Conservation (phyloP, 805 yeast species). For the Candida corydali region DNA sequence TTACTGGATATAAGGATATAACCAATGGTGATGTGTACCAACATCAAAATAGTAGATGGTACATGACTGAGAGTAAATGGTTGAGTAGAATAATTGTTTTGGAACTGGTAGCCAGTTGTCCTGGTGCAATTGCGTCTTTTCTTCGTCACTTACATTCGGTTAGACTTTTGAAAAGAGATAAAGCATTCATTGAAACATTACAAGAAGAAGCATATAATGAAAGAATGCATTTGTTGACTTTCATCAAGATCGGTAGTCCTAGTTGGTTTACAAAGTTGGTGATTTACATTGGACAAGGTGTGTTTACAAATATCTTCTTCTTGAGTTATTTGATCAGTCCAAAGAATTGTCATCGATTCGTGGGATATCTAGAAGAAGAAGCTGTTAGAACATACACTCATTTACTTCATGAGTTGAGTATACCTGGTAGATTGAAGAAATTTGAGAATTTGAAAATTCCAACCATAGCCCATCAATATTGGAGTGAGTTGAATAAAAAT, state of each 20-base stretch:
- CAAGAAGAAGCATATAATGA: slow-evolving; percentile 75
- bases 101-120: slow-evolving; percentile 75
- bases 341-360: slow-evolving; percentile 66
- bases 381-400: slow-evolving; percentile 70
- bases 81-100: slow-evolving; percentile 56
- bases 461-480: slow-evolving; percentile 57
- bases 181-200: slow-evolving; percentile 71
- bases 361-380: slow-evolving; percentile 74
- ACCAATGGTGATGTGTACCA: slow-evolving; percentile 26
- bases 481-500: slow-evolving; percentile 49
- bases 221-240: slow-evolving; percentile 70
- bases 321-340: slow-evolving; percentile 55
- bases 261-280: slow-evolving; percentile 42
- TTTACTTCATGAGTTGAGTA: slow-evolving; percentile 49
- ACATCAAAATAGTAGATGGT: slow-evolving; percentile 34
- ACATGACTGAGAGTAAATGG: slow-evolving; percentile 65
- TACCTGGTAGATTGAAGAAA: slow-evolving; percentile 45
- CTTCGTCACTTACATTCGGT: slow-evolving; percentile 60
- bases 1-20: slow-evolving; percentile 64
- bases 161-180: slow-evolving; percentile 60
- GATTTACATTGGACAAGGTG: slow-evolving; percentile 63
- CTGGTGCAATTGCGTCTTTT: slow-evolving; percentile 74
- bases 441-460: slow-evolving; percentile 47
- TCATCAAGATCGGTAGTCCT: slow-evolving; percentile 61
- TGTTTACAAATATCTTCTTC: slow-evolving; percentile 64